Percentiles rank a stretch among this genome's conserved stretches.
These are phyloP conservation scores for Candida nitratophila DNA, from an alignment of 805 yeast species.

Conservation along the genomic window DNA sequence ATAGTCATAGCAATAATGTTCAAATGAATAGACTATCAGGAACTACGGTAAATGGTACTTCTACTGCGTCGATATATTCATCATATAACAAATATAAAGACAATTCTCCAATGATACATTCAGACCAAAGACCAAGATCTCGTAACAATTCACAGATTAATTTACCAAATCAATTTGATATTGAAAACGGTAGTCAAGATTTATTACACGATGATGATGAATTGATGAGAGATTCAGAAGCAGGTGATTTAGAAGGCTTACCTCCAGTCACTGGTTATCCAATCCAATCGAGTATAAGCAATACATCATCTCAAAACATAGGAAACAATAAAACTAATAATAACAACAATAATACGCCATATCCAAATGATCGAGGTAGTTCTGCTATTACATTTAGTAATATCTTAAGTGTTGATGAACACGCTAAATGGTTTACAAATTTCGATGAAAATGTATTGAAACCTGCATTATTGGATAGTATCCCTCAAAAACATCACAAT, in stretches of 20 bases:
- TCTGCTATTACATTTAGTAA: slow-evolving; percentile 17
- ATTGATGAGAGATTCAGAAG: slow-evolving; percentile 25
- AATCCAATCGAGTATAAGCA: not conserved
- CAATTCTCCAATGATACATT: slow-evolving; percentile 5
- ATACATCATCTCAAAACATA: no score
- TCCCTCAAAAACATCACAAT: slow-evolving; percentile 21
- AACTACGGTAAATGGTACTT: not conserved
- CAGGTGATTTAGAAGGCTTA: slow-evolving; percentile 24
- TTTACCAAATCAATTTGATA: not conserved
- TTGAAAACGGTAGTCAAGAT: not conserved
- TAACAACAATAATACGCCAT: not conserved
- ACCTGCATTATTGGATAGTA: slow-evolving; percentile 75
- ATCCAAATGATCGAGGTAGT: slow-evolving; percentile 4
- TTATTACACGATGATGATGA: slow-evolving; percentile 13
- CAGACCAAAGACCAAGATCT: slow-evolving; percentile 17
- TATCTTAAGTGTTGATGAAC: slow-evolving; percentile 48
- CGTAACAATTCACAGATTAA: slow-evolving; percentile 11
- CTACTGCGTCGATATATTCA: not conserved
- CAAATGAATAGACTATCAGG: not conserved
- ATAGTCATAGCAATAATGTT: slow-evolving; percentile 7
- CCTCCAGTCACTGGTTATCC: slow-evolving; percentile 25
- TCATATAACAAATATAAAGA: slow-evolving; percentile 1
- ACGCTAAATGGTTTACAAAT: slow-evolving; percentile 84
- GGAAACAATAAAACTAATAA: no score
- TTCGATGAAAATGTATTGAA: slow-evolving; percentile 92